Percentiles rank a stretch among this genome's conserved stretches.
Conservation (phyloP, 1,139 yeast species). For the Pichia sp. region DNA sequence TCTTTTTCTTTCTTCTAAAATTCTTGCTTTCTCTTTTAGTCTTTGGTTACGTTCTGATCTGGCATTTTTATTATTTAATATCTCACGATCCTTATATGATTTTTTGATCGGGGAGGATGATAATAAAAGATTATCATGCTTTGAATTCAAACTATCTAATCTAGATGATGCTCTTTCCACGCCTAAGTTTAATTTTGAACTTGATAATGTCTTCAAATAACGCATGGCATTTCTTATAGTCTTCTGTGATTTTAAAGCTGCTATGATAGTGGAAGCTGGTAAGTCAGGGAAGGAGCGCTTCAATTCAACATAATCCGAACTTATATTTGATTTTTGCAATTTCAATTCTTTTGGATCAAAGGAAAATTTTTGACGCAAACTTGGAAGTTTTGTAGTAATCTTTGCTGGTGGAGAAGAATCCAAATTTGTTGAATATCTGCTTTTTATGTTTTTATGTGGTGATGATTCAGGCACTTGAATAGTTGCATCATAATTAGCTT, state of each 20-base stretch:
- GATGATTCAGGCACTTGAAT: slow-evolving; percentile 45
- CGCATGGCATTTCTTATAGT: slow-evolving; percentile 49
- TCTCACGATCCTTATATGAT: no score
- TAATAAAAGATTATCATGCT: slow-evolving; percentile 12
- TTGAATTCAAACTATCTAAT: slow-evolving; percentile 3
- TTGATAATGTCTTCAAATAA: slow-evolving; percentile 35
- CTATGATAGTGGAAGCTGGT: slow-evolving; percentile 47
- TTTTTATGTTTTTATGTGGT: slow-evolving; percentile 24
- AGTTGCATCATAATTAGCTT: slow-evolving; percentile 20
- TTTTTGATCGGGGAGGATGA: slow-evolving; percentile 11
- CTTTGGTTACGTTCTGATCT: slow-evolving; percentile 2
- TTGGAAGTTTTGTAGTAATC: slow-evolving; percentile 14
- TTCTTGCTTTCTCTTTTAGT: slow-evolving; percentile 27
- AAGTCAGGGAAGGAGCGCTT: slow-evolving; percentile 43
- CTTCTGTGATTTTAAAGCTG: slow-evolving; percentile 56
- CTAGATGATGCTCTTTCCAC: not conserved
- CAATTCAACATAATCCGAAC: slow-evolving; percentile 39
- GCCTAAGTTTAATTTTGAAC: slow-evolving; percentile 4
- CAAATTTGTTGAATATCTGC: slow-evolving; percentile 13
- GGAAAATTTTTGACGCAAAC: slow-evolving; percentile 8
- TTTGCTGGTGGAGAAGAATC: slow-evolving; percentile 23
- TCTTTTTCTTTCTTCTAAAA: slow-evolving; percentile 23
- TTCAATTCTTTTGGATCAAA: not conserved
- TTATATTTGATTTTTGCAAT: not conserved
- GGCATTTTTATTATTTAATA: not conserved